Base-by-base conservation (phyloP, 352 stramenopile species). In the Phytophthora tentaculata region DNA sequence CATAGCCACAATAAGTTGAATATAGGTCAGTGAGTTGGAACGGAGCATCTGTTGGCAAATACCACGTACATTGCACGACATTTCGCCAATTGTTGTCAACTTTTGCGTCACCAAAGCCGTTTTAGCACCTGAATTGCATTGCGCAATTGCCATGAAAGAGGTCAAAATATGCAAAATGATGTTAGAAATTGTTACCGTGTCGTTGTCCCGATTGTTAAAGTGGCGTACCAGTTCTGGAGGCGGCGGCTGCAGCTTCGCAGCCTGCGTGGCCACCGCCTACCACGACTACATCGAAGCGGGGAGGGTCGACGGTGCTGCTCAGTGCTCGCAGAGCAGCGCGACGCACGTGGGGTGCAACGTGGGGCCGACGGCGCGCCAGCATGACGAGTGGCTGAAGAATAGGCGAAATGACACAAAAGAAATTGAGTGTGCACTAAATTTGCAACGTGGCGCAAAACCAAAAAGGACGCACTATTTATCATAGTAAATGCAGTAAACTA, bases 61-160 rank as follows among this genome's bases (percentile, higher is more conserved):
- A 20, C 16, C 39, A 79, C 81, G 24, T 80, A 96, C 89, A 79
- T 99, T 99, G 86, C 97, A 99, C 14, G 89, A 98, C 71, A 99
- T 95, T 80, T 99, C 98, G 26, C 98, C 98, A 49, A 99, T 79
- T 12, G 96, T 99, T 37, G 97, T 87, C 14, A 98, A 75, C 66
- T 97, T 97, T 73, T 94, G 97, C 41, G 97, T 99, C 48, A 99
- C 80, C 9, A 99, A 83, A 5, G 97, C 91, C 2, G 97, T 99
- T 44, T 86, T 91, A 9, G 97, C 96, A 23, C 97, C 97, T 92
- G 68, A 56, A 53, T 62, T 57, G 43, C 22, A 26, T 63, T 55
- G 26, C 43, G 29, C 1, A 61, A 53, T 49, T 29, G 28, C 5
- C 35, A 17, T 22, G 19, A 32, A 32, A 32, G 28, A 32, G 28